Base-by-base conservation (phyloP, 2,329 filamentous ascomycete genomes). In the Cercospora zeina region DNA sequence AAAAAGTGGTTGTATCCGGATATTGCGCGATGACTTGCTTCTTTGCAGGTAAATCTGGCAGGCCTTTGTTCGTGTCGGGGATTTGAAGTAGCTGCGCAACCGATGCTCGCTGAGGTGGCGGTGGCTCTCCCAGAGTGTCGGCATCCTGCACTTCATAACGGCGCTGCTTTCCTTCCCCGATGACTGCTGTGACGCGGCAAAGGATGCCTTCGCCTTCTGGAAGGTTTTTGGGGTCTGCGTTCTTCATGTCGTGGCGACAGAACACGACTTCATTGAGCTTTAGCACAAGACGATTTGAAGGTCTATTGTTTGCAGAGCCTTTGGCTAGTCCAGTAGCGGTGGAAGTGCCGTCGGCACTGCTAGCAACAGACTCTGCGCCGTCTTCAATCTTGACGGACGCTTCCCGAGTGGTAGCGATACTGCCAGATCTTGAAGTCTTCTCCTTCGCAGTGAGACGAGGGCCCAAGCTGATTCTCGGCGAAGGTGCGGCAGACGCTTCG, bases 111-210 rank as follows among this genome's bases (percentile, higher is more conserved):
- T 72, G 70, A 10, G 71, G 70, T 49, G 71, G 69, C 16, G 69
- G 69, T 11, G 70, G 65, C 24, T 72, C 69, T 53, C 70, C 71
- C 21, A 66, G 64, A 11, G 71, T 72, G 59, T 82, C 80, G 10
- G 77, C 75, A 65, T 82, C 80, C 64, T 81, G 80, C 61, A 82
- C 81, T 68, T 82, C 80, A 72, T 82, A 82, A 3, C 80, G 79
- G 24, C 80, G 78, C 68, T 82, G 80, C 64, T 82, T 82, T 61
- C 80, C 80, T 66, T 82, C 80, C 62, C 80, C 80, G 27, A 82
- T 81, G n/a, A 82, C 79, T 33, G 74, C 73, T 4, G 80, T 82
- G 47, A 82, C 78, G 58, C 77, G 75, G 70, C 80, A 82, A 21
- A 82, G 75, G 34, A 82, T 82, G 62, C 80, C 80, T 72, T 82